phyloP scores from a whole-genome alignment of 306 rosid genomes.

The Cyamopsis tetragonoloba region DNA sequence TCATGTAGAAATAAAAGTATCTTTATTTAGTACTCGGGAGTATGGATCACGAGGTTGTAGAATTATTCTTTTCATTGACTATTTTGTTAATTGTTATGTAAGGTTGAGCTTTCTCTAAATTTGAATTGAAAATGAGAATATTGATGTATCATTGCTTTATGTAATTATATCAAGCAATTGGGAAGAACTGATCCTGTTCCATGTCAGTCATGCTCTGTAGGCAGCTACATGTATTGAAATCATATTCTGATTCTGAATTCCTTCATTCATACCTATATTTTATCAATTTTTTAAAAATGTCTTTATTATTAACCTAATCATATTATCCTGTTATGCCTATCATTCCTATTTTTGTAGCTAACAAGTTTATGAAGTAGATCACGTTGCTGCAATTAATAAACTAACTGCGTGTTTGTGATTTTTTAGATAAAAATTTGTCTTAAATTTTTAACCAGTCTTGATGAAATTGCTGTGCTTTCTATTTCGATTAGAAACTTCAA shows the following conservation, averaged over 20 bases:
- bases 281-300: neutral
- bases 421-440: neutral
- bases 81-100: neutral
- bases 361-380: neutral
- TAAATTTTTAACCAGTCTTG: neutral
- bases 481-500: neutral
- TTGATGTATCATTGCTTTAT: neutral
- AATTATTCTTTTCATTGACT: neutral
- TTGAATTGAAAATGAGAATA: neutral
- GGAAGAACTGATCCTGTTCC: neutral
- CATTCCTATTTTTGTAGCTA: neutral
- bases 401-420: neutral
- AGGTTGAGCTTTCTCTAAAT: neutral
- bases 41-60: neutral
- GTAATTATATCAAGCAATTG: neutral
- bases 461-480: slow-evolving; percentile 5
- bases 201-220: neutral
- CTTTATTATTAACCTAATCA: neutral
- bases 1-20: neutral
- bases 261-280: neutral
- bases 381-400: neutral
- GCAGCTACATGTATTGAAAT: neutral
- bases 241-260: no score
- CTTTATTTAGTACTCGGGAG: neutral
- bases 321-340: neutral